A percentile compares a stretch with the other conserved stretches of the same genome.
These are phyloP conservation scores for Vitis cinerea DNA, from an alignment of 164 flowering plant genomes.

Conservation along the genomic window DNA sequence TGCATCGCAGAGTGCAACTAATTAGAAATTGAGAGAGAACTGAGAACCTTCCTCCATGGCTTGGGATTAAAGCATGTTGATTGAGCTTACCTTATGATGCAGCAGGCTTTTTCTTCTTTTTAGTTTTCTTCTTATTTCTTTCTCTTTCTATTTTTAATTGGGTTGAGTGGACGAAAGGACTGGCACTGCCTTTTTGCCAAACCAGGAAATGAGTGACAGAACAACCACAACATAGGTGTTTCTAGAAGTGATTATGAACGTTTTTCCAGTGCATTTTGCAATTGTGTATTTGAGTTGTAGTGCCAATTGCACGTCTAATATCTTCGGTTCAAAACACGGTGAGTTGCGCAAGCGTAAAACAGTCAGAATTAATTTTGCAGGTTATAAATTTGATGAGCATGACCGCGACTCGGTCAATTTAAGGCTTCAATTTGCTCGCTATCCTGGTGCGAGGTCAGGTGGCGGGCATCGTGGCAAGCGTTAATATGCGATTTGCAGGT, in stretches of 20 bases:
- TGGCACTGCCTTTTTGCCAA: background rate
- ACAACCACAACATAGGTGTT: background rate
- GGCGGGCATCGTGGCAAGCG: conserved; percentile 82
- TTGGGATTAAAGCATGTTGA: too few species aligned
- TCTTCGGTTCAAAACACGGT: conserved; percentile 24
- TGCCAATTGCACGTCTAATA: conserved; percentile 10
- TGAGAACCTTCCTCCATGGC: too few species aligned
- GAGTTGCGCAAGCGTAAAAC: conserved; percentile 41
- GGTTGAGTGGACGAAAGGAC: background rate
- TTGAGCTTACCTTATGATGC: too few species aligned
- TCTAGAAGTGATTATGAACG: background rate
- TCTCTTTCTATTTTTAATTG: background rate
- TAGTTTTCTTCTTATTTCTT: too few species aligned
- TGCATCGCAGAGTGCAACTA: too few species aligned
- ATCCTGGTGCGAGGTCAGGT: conserved; percentile 94
- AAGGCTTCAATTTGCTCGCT: conserved; percentile 93
- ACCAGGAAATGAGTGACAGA: background rate
- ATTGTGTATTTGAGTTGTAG: conserved; percentile 2
- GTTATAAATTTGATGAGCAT: conserved; percentile 89
- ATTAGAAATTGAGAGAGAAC: too few species aligned
- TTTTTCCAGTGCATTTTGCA: background rate
- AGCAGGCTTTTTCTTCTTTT: too few species aligned
- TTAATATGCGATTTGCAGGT: conserved; percentile 59
- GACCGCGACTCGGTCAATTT: conserved; percentile 69
- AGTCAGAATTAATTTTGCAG: conserved; percentile 74